Evolutionary conservation across 305 asterid species (phyloP), one percentile per base, ranked within the genome.

Genomic region (Fraxinus sp.): DNA sequence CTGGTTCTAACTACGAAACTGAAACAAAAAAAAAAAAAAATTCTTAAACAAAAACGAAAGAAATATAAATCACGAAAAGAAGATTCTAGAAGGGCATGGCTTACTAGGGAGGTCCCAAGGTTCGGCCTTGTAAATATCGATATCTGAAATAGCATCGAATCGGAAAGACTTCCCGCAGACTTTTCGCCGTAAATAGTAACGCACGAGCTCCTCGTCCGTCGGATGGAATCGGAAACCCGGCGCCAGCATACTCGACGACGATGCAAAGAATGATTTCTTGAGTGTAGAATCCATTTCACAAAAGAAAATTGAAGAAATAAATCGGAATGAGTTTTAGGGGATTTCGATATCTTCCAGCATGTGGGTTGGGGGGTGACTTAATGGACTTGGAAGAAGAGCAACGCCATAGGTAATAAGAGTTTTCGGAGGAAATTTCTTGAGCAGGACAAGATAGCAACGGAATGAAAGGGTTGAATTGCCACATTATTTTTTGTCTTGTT

Each of bases 91-190:
- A 81, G 49, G 7, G 22, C 75, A 62, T 76, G 3, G 13, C 87
- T n/a, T 85, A 96, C 99, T 91, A 55, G 97, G 98, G 16, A 96
- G 97, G 83, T 96, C 98, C 99, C 98, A 96, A 13, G 99, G 99
- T 90, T 95, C 99, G 55, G 87, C 88, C 88, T 91, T 96, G 89
- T 95, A 96, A 28, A 96, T 92, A 90, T 95, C 98, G 81, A 93
- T 87, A 22, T 95, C 97, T 1, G 96, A 92, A 43, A 96, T 95
- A 1, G 97, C 97, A 80, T 93, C 97, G 28, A 86, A 75, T 8
- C 88, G 87, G 80, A 95, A 92, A 7, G 94, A 87, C 83, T 86
- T 93, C 37, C 96, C 95, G 82, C 91, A 87, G 32, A 93, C 88
- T 87, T 95, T 96, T 20, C 99, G 91, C 80, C 95, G 85, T 39